Conservation (phyloP, 2,329 filamentous ascomycete genomes). For the Shiraia sp. region DNA sequence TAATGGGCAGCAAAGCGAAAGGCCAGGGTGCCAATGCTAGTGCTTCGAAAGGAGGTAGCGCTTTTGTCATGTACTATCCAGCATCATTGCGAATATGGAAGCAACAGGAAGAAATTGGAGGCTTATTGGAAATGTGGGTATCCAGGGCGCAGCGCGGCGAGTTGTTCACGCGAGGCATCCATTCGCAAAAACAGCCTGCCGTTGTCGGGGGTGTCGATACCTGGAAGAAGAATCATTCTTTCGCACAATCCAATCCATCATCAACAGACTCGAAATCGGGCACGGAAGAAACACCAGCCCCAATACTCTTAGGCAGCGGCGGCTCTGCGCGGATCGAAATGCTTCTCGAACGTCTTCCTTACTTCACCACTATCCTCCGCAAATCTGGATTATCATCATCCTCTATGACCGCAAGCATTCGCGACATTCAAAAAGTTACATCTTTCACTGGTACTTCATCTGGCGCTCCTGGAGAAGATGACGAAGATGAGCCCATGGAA, state of each 20-base stretch:
- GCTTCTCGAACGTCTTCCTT: conserved; percentile 84
- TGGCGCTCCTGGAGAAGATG: conserved; percentile 35
- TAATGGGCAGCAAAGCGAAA: conserved; percentile 41
- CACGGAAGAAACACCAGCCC: conserved; percentile 17
- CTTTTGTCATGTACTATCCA: conserved; percentile 91
- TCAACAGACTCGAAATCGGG: conserved; percentile 5
- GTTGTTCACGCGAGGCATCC: conserved; percentile 24
- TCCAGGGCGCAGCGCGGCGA: conserved; percentile 56
- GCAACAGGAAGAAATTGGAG: conserved; percentile 78
- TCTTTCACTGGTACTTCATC: conserved; percentile 55
- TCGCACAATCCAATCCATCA: conserved; percentile 11
- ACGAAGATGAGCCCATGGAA: conserved; percentile 35
- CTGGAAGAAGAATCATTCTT: conserved; percentile 36
- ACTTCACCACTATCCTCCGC: conserved; percentile 69
- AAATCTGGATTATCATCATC: conserved; percentile 33
- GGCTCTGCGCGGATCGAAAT: conserved; percentile 70
- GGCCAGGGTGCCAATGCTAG: conserved; percentile 21
- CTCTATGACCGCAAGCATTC: conserved; percentile 42
- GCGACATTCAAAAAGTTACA: conserved; percentile 69
- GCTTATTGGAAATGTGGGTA: conserved; percentile 71
- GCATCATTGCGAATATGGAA: conserved; percentile 82
- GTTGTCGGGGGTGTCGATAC: conserved; percentile 46
- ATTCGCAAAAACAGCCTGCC: conserved; percentile 26
- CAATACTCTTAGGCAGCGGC: conserved; percentile 61
- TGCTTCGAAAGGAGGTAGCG: conserved; percentile 54